Conservation (phyloP, 2,329 filamentous ascomycete genomes). For the Zymoseptoria pseudotritici region DNA sequence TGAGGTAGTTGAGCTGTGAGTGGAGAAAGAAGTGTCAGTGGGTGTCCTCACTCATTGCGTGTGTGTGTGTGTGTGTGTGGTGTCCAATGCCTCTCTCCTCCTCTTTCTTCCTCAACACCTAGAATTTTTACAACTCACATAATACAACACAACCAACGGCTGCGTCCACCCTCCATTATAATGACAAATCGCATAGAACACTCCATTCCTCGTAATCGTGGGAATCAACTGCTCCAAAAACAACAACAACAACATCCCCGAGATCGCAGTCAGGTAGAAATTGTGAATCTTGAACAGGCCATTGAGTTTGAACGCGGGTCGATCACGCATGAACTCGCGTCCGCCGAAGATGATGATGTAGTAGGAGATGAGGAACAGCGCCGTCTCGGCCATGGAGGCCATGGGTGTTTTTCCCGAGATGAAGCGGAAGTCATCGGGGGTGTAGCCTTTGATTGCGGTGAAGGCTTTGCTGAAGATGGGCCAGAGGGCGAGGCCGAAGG, state of each 20-base stretch:
- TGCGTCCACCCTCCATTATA: conserved; percentile 84
- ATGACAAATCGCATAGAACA: conserved; percentile 86
- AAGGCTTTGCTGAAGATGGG: conserved; percentile 87
- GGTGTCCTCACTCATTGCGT: not conserved
- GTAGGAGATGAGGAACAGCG: conserved; percentile 76
- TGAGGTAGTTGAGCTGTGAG: conserved; percentile 84
- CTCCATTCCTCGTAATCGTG: conserved; percentile 67
- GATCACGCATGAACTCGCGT: conserved; percentile 82
- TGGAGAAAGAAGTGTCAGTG: not conserved
- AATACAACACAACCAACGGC: conserved; percentile 89
- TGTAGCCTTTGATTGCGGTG: conserved; percentile 68
- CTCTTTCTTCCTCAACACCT: not conserved
- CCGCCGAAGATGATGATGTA: conserved; percentile 91
- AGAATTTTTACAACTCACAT: conserved; percentile 55
- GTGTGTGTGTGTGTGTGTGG: not conserved
- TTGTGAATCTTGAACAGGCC: conserved; percentile 92
- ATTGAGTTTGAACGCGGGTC: conserved; percentile 79
- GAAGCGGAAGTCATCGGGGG: conserved; percentile 80
- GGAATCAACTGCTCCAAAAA: conserved; percentile 89
- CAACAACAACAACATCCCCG: conserved; percentile 68
- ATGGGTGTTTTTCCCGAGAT: conserved; percentile 73
- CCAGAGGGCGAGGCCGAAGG: conserved; percentile 88
- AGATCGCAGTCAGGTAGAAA: conserved; percentile 83
- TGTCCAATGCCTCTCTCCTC: not conserved
- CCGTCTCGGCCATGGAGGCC: conserved; percentile 79